Conservation (phyloP, 139 green algal genomes). For the Asterochloris sp. region DNA sequence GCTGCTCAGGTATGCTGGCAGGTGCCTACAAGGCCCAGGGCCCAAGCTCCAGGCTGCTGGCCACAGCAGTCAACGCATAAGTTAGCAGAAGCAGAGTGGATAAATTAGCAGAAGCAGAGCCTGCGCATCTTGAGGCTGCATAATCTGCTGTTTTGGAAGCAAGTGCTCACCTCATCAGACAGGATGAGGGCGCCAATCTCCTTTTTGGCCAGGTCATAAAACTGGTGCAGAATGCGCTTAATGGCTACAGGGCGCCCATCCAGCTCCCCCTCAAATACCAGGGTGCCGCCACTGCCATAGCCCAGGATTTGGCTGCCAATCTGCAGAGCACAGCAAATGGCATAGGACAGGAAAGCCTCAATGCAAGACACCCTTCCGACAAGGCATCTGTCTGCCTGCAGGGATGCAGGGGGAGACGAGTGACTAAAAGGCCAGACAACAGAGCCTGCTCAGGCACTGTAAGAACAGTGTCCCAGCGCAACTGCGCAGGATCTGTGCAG, state of each 20-base stretch:
- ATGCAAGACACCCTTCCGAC: neutral
- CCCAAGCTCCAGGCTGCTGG: no score
- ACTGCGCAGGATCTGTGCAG: neutral
- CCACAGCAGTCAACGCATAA: no score
- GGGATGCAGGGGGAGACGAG: neutral
- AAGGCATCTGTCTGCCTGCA: neutral
- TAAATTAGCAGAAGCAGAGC: no score
- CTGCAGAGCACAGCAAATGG: neutral
- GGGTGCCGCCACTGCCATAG: conserved; percentile 66
- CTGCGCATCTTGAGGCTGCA: neutral
- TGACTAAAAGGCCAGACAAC: neutral
- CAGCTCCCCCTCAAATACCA: conserved; percentile 85
- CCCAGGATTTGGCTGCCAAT: conserved; percentile 58
- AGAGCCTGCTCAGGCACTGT: neutral
- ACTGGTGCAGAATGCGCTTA: conserved; percentile 80
- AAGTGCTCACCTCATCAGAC: conserved; percentile 67
- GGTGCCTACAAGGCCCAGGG: no score
- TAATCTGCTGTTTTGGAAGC: neutral
- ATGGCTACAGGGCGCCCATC: conserved; percentile 82
- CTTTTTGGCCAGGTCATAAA: conserved; percentile 83
- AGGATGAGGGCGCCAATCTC: conserved; percentile 92
- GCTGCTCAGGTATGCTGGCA: no score
- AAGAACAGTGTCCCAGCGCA: neutral
- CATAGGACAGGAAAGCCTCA: neutral
- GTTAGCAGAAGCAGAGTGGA: no score